These are phyloP conservation scores for Cryptococcus sp. DNA, from an alignment of 1,284 basidiomycete genomes.

Conservation along the genomic window DNA sequence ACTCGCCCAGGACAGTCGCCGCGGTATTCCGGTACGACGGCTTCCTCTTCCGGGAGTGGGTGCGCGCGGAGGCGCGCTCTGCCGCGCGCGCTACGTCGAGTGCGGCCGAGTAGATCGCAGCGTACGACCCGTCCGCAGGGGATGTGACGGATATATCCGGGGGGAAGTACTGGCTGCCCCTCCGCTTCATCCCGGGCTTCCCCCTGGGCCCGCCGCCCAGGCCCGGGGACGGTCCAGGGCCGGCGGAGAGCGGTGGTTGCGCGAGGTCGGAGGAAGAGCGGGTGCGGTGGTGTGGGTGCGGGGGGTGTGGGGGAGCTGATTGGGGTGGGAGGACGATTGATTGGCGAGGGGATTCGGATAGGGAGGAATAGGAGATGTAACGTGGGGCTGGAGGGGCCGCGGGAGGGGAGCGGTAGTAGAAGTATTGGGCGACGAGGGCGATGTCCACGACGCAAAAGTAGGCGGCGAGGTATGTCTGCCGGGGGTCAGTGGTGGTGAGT, in stretches of 20 bases:
- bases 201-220: neutral
- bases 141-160: constrained; percentile 17
- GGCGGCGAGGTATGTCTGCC: constrained; percentile 75
- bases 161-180: constrained; percentile 4
- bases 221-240: neutral
- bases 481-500: neutral
- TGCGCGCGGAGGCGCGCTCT: constrained; percentile 34
- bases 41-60: constrained; percentile 12
- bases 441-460: constrained; percentile 82
- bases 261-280: constrained; percentile 4
- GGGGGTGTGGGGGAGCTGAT: constrained; percentile 13
- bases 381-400: constrained; percentile 7
- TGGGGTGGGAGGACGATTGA: constrained; percentile 19
- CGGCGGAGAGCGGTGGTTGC: neutral
- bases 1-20: neutral
- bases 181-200: no score
- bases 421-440: constrained; percentile 68
- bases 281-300: constrained; percentile 12
- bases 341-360: constrained; percentile 21
- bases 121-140: constrained; percentile 26
- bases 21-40: constrained; percentile 15
- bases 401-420: constrained; percentile 61
- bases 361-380: constrained; percentile 8
- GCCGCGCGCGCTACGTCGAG: constrained; percentile 49
- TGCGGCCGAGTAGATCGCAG: constrained; percentile 45